phyloP scores from a whole-genome alignment of 371 early-diverging fungal species.

The Lichtheimia hyalospora region DNA sequence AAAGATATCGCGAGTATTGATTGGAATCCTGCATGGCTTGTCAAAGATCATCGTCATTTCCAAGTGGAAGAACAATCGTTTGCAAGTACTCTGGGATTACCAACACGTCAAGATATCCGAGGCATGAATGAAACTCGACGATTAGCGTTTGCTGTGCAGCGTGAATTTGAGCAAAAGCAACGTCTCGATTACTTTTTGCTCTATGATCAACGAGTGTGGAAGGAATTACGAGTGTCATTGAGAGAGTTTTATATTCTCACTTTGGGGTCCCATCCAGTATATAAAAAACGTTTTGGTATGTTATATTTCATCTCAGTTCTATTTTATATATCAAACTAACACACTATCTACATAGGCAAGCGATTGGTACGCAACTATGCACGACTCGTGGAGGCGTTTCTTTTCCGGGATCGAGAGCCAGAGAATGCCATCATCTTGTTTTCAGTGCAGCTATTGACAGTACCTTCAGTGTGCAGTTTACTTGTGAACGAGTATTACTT shows the following conservation, averaged over 20 bases:
- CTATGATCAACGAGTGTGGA: conserved; percentile 89
- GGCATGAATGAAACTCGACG: conserved; percentile 7
- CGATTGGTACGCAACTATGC: conserved; percentile 82
- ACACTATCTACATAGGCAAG: conserved; percentile 18
- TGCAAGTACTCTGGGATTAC: conserved; percentile 2
- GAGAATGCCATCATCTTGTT: conserved; percentile 88
- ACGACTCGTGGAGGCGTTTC: conserved; percentile 69
- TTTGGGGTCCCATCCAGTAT: conserved; percentile 69
- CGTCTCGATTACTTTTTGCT: conserved; percentile 85
- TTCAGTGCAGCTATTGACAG: conserved; percentile 92
- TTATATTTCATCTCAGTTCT: background rate
- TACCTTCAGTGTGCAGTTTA: conserved; percentile 82
- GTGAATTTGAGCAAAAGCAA: conserved; percentile 44
- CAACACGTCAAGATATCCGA: background rate
- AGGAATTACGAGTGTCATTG: conserved; percentile 74
- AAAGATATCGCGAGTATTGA: conserved; percentile 42
- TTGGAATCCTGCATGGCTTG: conserved; percentile 44
- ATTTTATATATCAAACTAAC: background rate
- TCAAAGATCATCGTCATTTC: conserved; percentile 31
- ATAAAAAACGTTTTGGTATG: conserved; percentile 77
- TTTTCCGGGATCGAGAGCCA: conserved; percentile 83
- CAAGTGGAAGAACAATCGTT: conserved; percentile 24
- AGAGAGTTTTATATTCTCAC: conserved; percentile 85
- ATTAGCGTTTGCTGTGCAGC: conserved; percentile 8
- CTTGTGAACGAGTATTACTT: conserved; percentile 80